Conservation (phyloP, 2,329 filamentous ascomycete species). For the Neophaeococcomyces mojaviensis region DNA sequence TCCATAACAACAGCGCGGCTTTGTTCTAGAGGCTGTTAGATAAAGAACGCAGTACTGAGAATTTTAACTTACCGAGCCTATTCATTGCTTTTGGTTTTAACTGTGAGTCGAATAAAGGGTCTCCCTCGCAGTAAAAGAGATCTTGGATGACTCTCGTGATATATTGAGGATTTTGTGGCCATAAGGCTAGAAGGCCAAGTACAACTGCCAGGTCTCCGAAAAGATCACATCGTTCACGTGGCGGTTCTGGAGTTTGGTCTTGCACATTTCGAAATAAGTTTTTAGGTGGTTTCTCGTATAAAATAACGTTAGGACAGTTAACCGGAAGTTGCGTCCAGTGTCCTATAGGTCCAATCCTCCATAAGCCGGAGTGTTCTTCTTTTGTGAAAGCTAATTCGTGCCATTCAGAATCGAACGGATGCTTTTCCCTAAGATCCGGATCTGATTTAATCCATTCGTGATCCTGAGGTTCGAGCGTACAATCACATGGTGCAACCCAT, state of each 20-base stretch:
- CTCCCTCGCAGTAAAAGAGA: not conserved
- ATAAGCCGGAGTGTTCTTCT: too few relatives aligned
- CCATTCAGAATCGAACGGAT: too few relatives aligned
- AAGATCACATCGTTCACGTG: too few relatives aligned
- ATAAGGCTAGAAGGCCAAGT: not conserved
- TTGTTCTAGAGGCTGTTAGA: too few relatives aligned
- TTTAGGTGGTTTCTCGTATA: not conserved
- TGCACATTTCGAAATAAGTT: not conserved
- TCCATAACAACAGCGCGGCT: conserved; percentile 3
- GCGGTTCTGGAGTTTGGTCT: not conserved
- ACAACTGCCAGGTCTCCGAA: conserved; percentile 3
- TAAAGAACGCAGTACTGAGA: too few relatives aligned
- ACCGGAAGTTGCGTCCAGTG: too few relatives aligned
- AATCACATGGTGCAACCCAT: not conserved
- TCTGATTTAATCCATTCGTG: too few relatives aligned
- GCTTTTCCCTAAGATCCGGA: not conserved
- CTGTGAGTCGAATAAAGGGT: not conserved
- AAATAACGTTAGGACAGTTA: not conserved
- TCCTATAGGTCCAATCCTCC: too few relatives aligned
- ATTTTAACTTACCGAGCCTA: not conserved
- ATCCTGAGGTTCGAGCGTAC: too few relatives aligned
- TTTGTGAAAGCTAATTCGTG: too few relatives aligned
- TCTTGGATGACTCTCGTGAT: not conserved
- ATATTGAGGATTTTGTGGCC: not conserved
- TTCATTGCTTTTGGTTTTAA: not conserved